Conservation (phyloP, 768 basidiomycete species). For the Lactifluus pinguis region DNA sequence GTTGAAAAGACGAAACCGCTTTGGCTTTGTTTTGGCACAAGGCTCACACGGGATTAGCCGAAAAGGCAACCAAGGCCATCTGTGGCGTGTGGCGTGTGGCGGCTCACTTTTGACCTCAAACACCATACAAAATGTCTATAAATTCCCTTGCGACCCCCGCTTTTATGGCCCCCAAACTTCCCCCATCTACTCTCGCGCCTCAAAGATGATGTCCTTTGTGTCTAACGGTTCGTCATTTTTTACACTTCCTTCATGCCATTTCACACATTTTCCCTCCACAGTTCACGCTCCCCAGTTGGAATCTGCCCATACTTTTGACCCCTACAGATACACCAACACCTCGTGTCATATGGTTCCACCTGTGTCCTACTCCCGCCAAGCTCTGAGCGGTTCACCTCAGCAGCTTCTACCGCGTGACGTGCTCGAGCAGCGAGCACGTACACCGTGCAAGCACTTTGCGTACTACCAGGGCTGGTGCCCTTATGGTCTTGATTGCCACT, state of each 20-base stretch:
- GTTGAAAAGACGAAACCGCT: not conserved
- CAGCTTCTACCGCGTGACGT: not conserved
- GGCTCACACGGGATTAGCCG: not conserved
- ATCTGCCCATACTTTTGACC: not conserved
- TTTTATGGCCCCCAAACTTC: not conserved
- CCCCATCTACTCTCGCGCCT: not conserved
- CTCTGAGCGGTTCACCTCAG: not conserved
- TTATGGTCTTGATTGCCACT: conserved; percentile 5
- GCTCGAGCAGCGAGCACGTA: conserved; percentile 3
- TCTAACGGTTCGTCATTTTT: not conserved
- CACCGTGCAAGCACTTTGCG: conserved; percentile 7
- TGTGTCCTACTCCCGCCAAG: not conserved
- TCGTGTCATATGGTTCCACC: not conserved
- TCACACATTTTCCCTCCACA: not conserved
- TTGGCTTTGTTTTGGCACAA: conserved; percentile 1
- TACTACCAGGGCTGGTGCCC: conserved; percentile 13
- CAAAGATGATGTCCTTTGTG: not conserved
- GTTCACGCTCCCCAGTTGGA: not conserved
- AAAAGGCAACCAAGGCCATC: not conserved
- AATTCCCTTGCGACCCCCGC: not conserved
- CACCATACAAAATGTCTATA: not conserved
- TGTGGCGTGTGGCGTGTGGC: too few relatives aligned
- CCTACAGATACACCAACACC: not conserved
- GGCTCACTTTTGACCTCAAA: too few relatives aligned
- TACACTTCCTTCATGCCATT: not conserved